Evolutionary conservation across 2,329 filamentous ascomycete genomes (phyloP), one percentile per base, ranked within the genome.

Genomic region (Periconia macrospinosa): DNA sequence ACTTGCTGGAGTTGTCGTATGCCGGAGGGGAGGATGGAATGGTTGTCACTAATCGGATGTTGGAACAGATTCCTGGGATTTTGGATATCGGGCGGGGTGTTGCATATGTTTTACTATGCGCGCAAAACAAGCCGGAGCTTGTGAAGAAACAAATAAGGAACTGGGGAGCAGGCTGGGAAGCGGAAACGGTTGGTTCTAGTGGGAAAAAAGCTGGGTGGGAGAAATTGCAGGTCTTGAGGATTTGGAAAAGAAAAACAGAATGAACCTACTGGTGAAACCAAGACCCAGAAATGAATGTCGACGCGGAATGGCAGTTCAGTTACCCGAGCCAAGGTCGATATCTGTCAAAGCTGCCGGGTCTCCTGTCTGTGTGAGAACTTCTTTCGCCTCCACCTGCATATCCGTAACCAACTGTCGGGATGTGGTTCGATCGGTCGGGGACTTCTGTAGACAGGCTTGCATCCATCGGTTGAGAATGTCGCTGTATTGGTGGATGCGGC

Each of bases 151-250:
- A 81, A 46, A 83, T 94, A 55, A 75, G 77, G 41, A 66, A 60
- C 2, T 85, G 89, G 84, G 78, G 33, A n/a, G 52, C 58, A 14
- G 78, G 70, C 20, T 97, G 93, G 94, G 80, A 74, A 56, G 90
- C 85, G 10, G 86, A 92, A 71, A 90, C 84, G 17, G 92, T 96
- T 5, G 88, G 90, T 7, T 83, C 81, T 50, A 97, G 91, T 73
- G 93, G 93, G 46, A 91, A 88, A 79, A 86, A 89, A 73, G 93
- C 89, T 30, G 94, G 94, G 0, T 96, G 93, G 92, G 94, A 99
- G 78, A 95, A 89, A 77, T 79, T 99, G 73, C 88, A 92, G 68
- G 89, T 99, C 65, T 79, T 97, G 63, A 85, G 92, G 70, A 89
- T 96, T 70, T 96, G 91, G 89, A 84, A 27, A 27, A 8, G 85